These are phyloP conservation scores for Podila epigama DNA, from an alignment of 192 early-diverging fungal genomes.

Conservation along the genomic window DNA sequence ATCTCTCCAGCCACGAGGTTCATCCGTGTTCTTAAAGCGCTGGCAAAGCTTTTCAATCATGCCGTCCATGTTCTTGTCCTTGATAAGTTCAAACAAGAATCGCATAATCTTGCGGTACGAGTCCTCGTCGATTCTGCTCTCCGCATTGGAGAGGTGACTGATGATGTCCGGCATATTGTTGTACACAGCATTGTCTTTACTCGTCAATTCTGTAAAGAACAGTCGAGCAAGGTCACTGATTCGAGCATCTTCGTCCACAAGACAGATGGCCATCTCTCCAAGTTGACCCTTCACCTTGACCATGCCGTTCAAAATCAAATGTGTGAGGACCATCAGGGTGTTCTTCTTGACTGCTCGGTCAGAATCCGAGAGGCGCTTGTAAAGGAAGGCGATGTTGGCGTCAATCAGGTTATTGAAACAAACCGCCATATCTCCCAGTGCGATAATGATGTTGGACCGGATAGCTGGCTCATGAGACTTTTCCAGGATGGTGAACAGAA, in stretches of 20 bases:
- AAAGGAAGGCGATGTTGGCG: constrained; percentile 94
- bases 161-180: constrained; percentile 99
- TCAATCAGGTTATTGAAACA: constrained; percentile 97
- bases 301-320: constrained; percentile 98
- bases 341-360: constrained; percentile 92
- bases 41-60: constrained; percentile 97
- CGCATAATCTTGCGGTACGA: constrained; percentile 91
- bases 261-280: constrained; percentile 97
- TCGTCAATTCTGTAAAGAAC: constrained; percentile 95
- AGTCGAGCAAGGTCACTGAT: constrained; percentile 92
- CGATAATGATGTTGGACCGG: constrained; percentile 94
- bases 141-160: constrained; percentile 80
- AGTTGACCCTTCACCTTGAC: constrained; percentile 99
- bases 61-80: constrained; percentile 95
- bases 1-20: constrained; percentile 87
- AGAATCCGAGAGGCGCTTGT: constrained; percentile 86
- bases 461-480: constrained; percentile 85
- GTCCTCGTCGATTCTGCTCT: constrained; percentile 76
- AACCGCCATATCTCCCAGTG: constrained; percentile 98
- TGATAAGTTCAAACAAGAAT: constrained; percentile 95
- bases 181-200: constrained; percentile 98
- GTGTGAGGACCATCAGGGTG: constrained; percentile 98
- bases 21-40: constrained; percentile 85
- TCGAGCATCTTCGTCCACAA: constrained; percentile 86
- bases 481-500: constrained; percentile 91